Conservation (phyloP, 23 red algal genomes). For the Porphyridium purpureum region DNA sequence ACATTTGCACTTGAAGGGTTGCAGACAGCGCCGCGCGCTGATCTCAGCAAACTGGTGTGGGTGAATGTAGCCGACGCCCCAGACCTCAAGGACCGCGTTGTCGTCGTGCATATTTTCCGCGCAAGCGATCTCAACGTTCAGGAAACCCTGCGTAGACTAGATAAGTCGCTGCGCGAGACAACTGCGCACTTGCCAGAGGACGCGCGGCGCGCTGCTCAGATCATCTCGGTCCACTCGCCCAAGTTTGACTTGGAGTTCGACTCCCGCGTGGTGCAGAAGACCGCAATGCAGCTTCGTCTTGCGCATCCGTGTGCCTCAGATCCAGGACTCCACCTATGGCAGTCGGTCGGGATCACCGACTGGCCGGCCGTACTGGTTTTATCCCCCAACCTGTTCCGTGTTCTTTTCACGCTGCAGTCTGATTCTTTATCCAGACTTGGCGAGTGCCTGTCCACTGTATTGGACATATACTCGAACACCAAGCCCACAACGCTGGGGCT, state of each 20-base stretch:
- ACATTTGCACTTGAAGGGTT: neutral
- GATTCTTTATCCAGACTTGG: too few relatives aligned
- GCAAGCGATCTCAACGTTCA: neutral
- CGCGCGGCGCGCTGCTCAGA: too few relatives aligned
- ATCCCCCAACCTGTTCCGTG: neutral
- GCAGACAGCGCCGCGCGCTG: neutral
- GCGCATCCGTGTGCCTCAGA: constrained; percentile 3
- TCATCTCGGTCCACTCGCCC: constrained; percentile 1
- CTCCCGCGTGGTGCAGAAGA: neutral
- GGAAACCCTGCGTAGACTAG: neutral
- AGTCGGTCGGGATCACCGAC: constrained; percentile 1
- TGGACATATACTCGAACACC: too few relatives aligned
- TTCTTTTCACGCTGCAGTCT: constrained; percentile 7
- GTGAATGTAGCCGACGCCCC: neutral
- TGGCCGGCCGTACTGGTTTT: constrained; percentile 9
- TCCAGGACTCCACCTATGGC: constrained; percentile 4
- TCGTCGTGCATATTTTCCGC: neutral
- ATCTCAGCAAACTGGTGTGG: neutral
- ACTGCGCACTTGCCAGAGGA: constrained; percentile 4
- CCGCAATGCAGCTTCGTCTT: neutral
- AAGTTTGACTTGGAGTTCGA: constrained; percentile 13
- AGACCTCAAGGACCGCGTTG: neutral
- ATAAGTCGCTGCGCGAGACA: neutral
- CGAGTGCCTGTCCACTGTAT: too few relatives aligned
- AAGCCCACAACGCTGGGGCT: too few relatives aligned